Base-by-base conservation (phyloP, 1,284 basidiomycete genomes). In the Cryptococcus sp. region DNA sequence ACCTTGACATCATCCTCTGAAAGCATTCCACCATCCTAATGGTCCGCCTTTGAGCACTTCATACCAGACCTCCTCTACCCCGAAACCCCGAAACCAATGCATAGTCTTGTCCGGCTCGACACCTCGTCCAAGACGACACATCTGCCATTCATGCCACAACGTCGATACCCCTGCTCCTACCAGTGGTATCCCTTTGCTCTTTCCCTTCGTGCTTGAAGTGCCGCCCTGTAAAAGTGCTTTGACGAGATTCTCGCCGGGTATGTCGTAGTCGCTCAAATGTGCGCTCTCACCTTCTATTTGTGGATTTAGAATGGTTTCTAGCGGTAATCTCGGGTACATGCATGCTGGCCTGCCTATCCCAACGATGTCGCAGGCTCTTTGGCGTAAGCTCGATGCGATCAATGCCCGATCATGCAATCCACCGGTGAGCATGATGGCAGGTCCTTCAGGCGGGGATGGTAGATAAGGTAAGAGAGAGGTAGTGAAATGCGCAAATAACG, bases 101-200 rank as follows among this genome's bases (percentile, higher is more conserved):
- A 77, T 68, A 22, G 50, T 16, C 16, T 58, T 34, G 50, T 75
- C 70, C 5, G 74, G 67, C 43, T 75, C 63, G 19, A 68, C 52
- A 0, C 75, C 73, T 26, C 73, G 55, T 20, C 68, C 73, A 1
- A 77, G 62, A 10, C 73, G 57, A 15, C 61, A 64, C 54, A 76
- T 58, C 61, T 77, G 75, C 75, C 74, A 76, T 62, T 75, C 73
- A 55, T 76, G 74, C 75, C 75, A 77, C 19, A 72, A 59, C 2
- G 74, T 76, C 10, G 66, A 68, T 1, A 77, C 62, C 1, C 69
- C 67, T 4, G 74, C 75, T 23, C 75, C 75, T 11, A 76, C 66
- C 40, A 77, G 62, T 38, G 70, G 69, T 37, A 76, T 68, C 0
- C 67, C 67, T 2, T n/a, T 51, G 0, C 44, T 34, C n/a, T 48